Evolutionary conservation across 2,329 filamentous ascomycete species (phyloP), one percentile per base, ranked within the genome.

Genomic region (Botrytis fabae): DNA sequence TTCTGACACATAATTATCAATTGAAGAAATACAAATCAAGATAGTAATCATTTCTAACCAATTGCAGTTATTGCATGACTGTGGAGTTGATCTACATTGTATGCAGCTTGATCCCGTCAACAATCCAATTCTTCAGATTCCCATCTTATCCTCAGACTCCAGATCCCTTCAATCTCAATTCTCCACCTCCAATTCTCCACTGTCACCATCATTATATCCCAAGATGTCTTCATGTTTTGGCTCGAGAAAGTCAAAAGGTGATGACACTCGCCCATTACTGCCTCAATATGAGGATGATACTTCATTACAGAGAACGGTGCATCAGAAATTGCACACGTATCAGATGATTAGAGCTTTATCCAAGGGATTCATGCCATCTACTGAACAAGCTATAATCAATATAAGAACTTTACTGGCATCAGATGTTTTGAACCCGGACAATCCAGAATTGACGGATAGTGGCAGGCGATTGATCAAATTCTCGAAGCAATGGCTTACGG

Each of bases 361-460:
- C 1, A 89, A 93, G 79, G 95, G 95, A 9, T 98, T 91, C 82
- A 95, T 98, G 92, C 95, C 95, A 64, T 96, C 93, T 9, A 98
- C 93, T 18, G 91, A 96, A 77, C 95, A 98, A 81, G 80, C 88
- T 77, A 92, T 96, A 78, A 85, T 91, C 80, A 94, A 97, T 77
- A 85, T 98, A 4, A 90, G 93, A 77, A 93, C 91, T 3, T 83
- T 98, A 1, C 86, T 97, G 14, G 89, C 93, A 6, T 90, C 93
- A 48, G 92, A 95, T 78, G 80, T 96, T 28, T 86, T 98, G 73
- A 95, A 94, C 78, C 90, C 93, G 0, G 88, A 93, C 70, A 90
- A 91, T 75, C 86, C 88, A 68, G 90, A 93, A 28, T 85, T 98
- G 75, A 97, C 93, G 78, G 87, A 91, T 51, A 92, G 93, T 14